These are phyloP conservation scores for Apiospora sp. DNA, from an alignment of 2,329 filamentous ascomycete species.

Conservation along the genomic window DNA sequence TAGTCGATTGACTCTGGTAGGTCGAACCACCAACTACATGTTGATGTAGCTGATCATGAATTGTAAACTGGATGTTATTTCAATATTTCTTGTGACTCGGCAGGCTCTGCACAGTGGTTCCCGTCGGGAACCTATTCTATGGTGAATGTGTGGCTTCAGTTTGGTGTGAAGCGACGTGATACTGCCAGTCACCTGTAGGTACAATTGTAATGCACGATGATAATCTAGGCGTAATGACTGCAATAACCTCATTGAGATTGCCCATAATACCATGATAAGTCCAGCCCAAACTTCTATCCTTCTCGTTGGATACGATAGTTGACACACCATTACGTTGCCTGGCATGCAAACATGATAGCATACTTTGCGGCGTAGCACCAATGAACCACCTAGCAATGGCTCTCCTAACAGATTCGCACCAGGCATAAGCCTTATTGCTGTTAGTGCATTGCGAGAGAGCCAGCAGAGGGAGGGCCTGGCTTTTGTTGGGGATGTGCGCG, in stretches of 20 bases:
- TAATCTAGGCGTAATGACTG: no score
- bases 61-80: background rate
- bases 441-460: background rate
- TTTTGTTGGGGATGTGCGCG: slow-evolving; percentile 3
- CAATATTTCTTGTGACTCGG: background rate
- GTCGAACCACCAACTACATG: background rate
- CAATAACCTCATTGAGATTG: no score
- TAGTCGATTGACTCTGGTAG: background rate
- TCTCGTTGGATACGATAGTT: background rate
- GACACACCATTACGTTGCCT: background rate
- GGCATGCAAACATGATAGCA: no score
- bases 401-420: background rate
- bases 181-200: no score
- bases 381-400: background rate
- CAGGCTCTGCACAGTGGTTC: no score
- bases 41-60: background rate
- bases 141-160: no score
- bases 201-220: no score
- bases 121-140: no score
- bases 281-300: background rate
- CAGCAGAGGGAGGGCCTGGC: background rate
- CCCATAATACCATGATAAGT: no score
- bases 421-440: background rate
- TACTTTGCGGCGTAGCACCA: background rate
- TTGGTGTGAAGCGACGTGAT: no score